Percentiles rank a stretch among this genome's conserved stretches.
Evolutionary conservation across 2,329 filamentous ascomycete genomes (phyloP).

Genomic region (Amylocarpus encephaloides): DNA sequence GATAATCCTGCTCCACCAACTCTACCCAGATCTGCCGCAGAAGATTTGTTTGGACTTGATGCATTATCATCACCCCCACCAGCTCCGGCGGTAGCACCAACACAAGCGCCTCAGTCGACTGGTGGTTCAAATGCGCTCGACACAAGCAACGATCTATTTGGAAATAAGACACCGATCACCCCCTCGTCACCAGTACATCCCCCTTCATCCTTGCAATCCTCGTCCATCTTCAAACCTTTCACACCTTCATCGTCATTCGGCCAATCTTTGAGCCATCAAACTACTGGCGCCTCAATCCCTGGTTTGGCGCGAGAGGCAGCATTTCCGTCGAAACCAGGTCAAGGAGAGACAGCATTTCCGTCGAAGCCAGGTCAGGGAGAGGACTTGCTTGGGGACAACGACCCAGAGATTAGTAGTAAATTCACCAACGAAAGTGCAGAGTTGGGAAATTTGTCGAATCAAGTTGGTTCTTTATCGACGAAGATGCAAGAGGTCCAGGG

Average conservation of each 20-base stretch:
- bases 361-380: constrained; percentile 52
- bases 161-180: constrained; percentile 33
- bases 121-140: constrained; percentile 61
- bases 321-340: constrained; percentile 39
- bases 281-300: constrained; percentile 54
- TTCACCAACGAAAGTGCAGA: constrained; percentile 86
- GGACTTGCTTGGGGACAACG: constrained; percentile 84
- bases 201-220: constrained; percentile 23
- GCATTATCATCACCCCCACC: constrained; percentile 48
- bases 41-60: constrained; percentile 91
- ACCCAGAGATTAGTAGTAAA: constrained; percentile 82
- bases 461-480: constrained; percentile 82
- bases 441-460: constrained; percentile 91
- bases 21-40: constrained; percentile 71
- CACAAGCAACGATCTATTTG: constrained; percentile 40
- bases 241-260: constrained; percentile 89
- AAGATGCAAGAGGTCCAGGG: constrained; percentile 91
- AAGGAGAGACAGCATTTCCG: constrained; percentile 40
- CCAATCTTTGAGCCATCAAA: constrained; percentile 68
- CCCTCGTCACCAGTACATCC: constrained; percentile 25
- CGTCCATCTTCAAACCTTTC: constrained; percentile 72
- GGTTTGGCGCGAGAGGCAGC: constrained; percentile 29
- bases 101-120: constrained; percentile 60
- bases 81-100: constrained; percentile 32
- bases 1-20: constrained; percentile 34